Percentiles rank a stretch among this genome's conserved stretches.
These are phyloP conservation scores for Neurospora sp. DNA, from an alignment of 495 filamentous ascomycete species.

Conservation along the genomic window DNA sequence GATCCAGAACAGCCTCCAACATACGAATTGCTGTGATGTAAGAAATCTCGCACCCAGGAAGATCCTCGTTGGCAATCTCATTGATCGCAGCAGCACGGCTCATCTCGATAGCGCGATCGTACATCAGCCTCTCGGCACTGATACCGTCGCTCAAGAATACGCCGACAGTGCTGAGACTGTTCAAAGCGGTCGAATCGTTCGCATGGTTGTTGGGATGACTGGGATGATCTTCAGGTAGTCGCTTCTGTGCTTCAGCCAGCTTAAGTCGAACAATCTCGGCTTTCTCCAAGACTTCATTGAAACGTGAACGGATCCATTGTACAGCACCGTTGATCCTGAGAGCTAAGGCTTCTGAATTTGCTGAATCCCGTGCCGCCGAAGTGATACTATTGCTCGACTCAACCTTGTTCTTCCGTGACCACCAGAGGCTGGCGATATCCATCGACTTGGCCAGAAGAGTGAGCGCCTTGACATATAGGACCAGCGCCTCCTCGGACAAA, in stretches of 20 bases:
- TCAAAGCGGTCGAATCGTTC: slow-evolving; percentile 35
- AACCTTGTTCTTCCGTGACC: slow-evolving; percentile 64
- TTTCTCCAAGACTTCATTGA: slow-evolving; percentile 95
- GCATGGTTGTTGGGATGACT: slow-evolving; percentile 70
- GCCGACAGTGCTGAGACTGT: slow-evolving; percentile 47
- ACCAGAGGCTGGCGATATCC: slow-evolving; percentile 92
- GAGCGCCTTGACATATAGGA: slow-evolving; percentile 90
- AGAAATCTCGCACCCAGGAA: slow-evolving; percentile 80
- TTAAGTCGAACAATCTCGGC: slow-evolving; percentile 83
- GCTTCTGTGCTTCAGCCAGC: slow-evolving; percentile 75
- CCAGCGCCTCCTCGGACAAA: slow-evolving; percentile 87
- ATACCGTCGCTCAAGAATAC: slow-evolving; percentile 57
- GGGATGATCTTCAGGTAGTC: slow-evolving; percentile 74
- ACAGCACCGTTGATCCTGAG: slow-evolving; percentile 83
- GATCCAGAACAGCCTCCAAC: slow-evolving; percentile 88
- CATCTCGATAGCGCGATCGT: slow-evolving; percentile 94
- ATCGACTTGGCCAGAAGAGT: slow-evolving; percentile 86
- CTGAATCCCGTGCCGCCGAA: slow-evolving; percentile 31
- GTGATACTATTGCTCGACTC: slow-evolving; percentile 42
- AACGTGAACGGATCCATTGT: slow-evolving; percentile 86
- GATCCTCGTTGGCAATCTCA: slow-evolving; percentile 84
- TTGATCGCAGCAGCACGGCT: slow-evolving; percentile 88
- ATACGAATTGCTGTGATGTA: slow-evolving; percentile 87
- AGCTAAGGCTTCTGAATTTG: slow-evolving; percentile 45
- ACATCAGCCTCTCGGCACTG: slow-evolving; percentile 95